Base-by-base conservation (phyloP, 2,329 filamentous ascomycete genomes). In the Cryphonectria radicalis region DNA sequence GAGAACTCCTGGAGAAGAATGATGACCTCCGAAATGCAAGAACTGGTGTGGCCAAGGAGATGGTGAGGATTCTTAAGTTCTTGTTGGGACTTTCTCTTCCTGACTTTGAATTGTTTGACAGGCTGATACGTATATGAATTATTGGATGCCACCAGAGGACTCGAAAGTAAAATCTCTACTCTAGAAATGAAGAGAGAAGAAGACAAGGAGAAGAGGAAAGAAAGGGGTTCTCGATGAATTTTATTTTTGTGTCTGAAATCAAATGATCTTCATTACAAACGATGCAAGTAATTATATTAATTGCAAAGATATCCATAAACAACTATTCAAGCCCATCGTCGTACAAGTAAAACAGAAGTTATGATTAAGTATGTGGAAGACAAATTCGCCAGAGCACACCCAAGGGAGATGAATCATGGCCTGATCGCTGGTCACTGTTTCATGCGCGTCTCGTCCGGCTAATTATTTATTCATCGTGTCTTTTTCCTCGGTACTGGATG, bases 121-220 rank as follows among this genome's bases (percentile, higher is more conserved):
- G 67, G 43, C 59, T 43, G 67, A 63, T 11, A 32, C 40, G 8
- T 68, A 68, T 11, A 40, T 68, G 28, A 40, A 50, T 8, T 68
- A 68, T 25, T 68, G 67, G 67, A 32, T 68, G n/a, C 67, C 67
- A 5, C 35, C 13, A 28, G 32, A 37, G 8, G 4, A 22, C 59
- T 25, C 42, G 13, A 68, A 68, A 42, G n/a, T 68, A 3, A 68
- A n/a, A 43, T 63, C 67, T 14, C n/a, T 68, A 37, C 67, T 68
- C 0, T 68, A 32, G 28, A 14, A 6, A 25, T 3, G 50, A 11
- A 11, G 7, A n/a, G 22, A n/a, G 50, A 32, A 3, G 35, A 28
- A 59, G 13, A 35, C 28, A 32, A 10, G 8, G 2, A 59, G 35
- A 28, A 59, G 13, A 59, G n/a, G 4, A 22, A 25, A 25, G 22